phyloP scores from a whole-genome alignment of 2,329 filamentous ascomycete species.

The Ceratocystis alfenasii region DNA sequence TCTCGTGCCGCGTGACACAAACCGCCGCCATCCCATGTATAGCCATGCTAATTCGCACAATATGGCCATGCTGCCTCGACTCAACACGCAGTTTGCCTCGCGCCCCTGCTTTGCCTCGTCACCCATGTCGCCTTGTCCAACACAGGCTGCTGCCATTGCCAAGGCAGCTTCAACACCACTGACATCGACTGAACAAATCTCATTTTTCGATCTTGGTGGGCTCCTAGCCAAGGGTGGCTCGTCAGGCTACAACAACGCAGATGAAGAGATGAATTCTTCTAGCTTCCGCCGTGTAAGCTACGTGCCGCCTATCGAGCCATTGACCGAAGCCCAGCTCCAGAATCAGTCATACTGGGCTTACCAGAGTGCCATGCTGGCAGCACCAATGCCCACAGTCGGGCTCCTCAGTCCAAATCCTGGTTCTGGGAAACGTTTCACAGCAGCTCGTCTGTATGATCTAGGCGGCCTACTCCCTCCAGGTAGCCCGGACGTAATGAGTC shows the following conservation, averaged over 20 bases:
- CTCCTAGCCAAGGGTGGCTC: slow-evolving; percentile 47
- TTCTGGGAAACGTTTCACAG: slow-evolving; percentile 43
- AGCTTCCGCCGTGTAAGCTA: slow-evolving; percentile 26
- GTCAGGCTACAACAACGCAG: slow-evolving; percentile 13
- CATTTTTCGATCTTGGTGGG: slow-evolving; percentile 77
- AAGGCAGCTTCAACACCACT: slow-evolving; percentile 27
- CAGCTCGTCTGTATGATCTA: slow-evolving; percentile 47
- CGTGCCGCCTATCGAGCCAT: slow-evolving; percentile 30
- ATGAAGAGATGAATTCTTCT: slow-evolving; percentile 24
- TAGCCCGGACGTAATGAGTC: slow-evolving; percentile 2
- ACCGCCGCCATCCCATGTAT: slow-evolving; percentile 19
- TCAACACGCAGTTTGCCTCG: slow-evolving; percentile 31
- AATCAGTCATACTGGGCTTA: slow-evolving; percentile 22
- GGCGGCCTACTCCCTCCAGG: slow-evolving; percentile 41
- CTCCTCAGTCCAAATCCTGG: slow-evolving; percentile 30
- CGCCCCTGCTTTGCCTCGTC: slow-evolving; percentile 27
- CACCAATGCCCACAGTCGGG: slow-evolving; percentile 34
- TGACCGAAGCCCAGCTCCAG: slow-evolving; percentile 31
- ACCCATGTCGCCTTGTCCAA: slow-evolving; percentile 8
- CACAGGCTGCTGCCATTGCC: slow-evolving; percentile 17
- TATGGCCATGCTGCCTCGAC: slow-evolving; percentile 30
- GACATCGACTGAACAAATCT: slow-evolving; percentile 37
- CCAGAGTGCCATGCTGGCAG: slow-evolving; percentile 19
- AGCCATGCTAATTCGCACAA: slow-evolving; percentile 7
- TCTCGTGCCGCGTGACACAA: slow-evolving; percentile 30